A percentile compares a stretch with the other conserved stretches of the same genome.
phyloP scores from a whole-genome alignment of 2,329 filamentous ascomycete genomes.

The Beauveria brongniartii region DNA sequence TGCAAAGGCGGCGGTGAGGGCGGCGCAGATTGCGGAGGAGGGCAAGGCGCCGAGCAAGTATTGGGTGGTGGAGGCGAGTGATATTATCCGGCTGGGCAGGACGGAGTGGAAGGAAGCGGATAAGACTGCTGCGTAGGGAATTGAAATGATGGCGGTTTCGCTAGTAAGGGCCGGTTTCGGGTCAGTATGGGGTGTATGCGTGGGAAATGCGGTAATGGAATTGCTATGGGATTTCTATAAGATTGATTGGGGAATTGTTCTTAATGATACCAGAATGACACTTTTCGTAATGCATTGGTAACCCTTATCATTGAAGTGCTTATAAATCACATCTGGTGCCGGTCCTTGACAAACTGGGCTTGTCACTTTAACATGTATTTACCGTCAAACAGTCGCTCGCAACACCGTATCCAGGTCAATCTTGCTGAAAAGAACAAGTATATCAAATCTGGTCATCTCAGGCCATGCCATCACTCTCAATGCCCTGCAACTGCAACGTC shows the following conservation, averaged over 20 bases:
- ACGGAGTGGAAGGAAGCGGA: constrained; percentile 37
- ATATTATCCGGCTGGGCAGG: constrained; percentile 61
- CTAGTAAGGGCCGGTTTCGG: no score
- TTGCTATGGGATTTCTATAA: background rate
- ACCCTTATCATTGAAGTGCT: no score
- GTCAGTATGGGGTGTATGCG: background rate
- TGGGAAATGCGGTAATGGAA: background rate
- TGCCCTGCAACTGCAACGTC: no score
- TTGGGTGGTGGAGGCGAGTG: constrained; percentile 51
- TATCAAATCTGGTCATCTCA: no score
- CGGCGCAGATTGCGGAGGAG: constrained; percentile 48
- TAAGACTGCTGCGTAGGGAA: background rate
- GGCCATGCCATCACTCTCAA: no score
- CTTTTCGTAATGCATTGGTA: background rate
- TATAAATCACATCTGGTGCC: no score
- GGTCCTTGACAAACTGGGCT: no score
- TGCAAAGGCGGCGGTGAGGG: constrained; percentile 56
- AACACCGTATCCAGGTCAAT: no score
- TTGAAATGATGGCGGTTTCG: no score
- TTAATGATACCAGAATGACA: background rate
- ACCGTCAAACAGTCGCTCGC: no score
- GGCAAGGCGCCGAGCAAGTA: constrained; percentile 51
- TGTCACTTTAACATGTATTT: no score
- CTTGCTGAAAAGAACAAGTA: no score
- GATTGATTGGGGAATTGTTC: background rate